Evolutionary conservation across 305 asterid species (phyloP).

Genomic region (Solanum chacoense): DNA sequence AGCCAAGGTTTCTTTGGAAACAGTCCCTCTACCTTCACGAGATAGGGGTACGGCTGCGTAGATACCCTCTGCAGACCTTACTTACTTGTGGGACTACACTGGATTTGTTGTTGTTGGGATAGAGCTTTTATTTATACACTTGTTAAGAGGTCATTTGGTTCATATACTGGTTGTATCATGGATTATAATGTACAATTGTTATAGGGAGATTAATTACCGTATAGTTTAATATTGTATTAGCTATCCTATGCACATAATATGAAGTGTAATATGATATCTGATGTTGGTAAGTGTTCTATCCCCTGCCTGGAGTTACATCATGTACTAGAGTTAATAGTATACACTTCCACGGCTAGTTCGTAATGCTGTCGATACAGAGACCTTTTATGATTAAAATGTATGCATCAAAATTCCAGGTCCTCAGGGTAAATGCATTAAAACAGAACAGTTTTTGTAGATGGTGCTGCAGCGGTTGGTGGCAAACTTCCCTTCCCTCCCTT

Average conservation of each 20-base stretch:
- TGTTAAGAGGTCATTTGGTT: neutral
- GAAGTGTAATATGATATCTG: neutral
- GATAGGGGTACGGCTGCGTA: neutral
- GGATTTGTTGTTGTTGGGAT: neutral
- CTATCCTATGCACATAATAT: neutral
- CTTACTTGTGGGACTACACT: neutral
- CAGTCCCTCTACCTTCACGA: neutral
- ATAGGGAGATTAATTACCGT: neutral
- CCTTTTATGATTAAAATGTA: neutral
- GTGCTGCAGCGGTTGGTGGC: neutral
- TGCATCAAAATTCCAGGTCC: neutral
- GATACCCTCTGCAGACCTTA: neutral
- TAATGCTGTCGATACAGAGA: neutral
- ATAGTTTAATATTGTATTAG: neutral
- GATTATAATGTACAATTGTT: neutral
- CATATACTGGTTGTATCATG: neutral
- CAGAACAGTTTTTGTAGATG: neutral
- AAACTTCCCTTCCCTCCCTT: neutral
- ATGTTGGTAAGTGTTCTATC: neutral
- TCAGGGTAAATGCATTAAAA: neutral
- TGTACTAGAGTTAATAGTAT: neutral
- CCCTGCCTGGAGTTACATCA: neutral
- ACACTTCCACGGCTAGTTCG: neutral
- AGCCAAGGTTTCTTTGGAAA: neutral
- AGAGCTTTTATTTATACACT: neutral